Base-by-base conservation (phyloP, 148 eudicot genomes). In the Pouteria glomerata region DNA sequence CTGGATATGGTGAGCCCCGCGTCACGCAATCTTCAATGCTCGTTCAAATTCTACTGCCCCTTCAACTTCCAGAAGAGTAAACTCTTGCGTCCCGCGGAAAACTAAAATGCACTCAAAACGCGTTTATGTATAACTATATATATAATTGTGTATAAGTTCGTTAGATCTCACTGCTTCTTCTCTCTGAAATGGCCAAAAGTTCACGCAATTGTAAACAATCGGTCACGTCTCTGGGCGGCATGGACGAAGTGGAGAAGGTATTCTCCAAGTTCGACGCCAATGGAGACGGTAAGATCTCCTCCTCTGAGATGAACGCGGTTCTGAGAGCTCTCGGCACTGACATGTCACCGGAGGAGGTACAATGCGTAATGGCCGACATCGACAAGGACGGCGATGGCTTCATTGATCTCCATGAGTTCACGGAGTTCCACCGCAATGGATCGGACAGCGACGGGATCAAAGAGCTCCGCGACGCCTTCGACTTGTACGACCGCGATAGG, bases 231-330 rank as follows among this genome's bases (percentile, higher is more conserved):
- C 51, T 63, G 8, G 68, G 68, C 68, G 21, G 15, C 56, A 27
- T 47, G 56, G 70, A 66, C 24, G 70, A 66, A 4, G 70, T 66
- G 56, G 23, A 3, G 56, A 47, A 66, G 24, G 16, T 74, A 3
- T 74, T 74, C 77, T 33, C 44, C 52, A 74, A 57, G 24, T 73
- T 73, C 53, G 76, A 73, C 70, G 39, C 37, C 5, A 65, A 73
- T 34, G 70, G 76, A 2, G 77, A 74, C 57, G 77, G 77, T 0
- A 74, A 74, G 61, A 74, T 74, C 71, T 74, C 77, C 45, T 33
- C 52, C 57, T 39, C 71, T 12, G 77, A 74, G 33, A 52, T 74
- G 15, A 23, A 57, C 0, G 37, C 77, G 16, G 45, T 74, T 11
- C 24, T 74, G 4, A 45, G 23, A n/a, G 77, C 77, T 6, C 57